phyloP scores from a whole-genome alignment of 148 eudicot genomes.

The Pouteria glomerata region DNA sequence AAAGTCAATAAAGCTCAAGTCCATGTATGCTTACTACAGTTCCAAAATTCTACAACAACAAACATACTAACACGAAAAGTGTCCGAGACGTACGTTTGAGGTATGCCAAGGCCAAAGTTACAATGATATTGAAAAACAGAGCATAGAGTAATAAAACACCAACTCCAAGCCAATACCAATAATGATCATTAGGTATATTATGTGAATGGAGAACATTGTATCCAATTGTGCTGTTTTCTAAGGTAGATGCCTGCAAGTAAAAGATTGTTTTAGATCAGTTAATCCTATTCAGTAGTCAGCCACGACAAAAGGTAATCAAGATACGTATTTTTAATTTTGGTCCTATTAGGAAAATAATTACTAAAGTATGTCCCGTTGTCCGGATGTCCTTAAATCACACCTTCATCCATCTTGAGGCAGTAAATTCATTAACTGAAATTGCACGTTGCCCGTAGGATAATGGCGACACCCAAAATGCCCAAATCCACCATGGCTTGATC shows the following conservation, averaged over 20 bases:
- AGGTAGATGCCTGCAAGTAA: conserved; percentile 37
- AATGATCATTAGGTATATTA: conserved; percentile 34
- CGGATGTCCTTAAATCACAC: conserved; percentile 25
- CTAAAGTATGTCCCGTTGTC: background rate
- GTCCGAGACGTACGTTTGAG: conserved; percentile 57
- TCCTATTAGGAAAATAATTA: background rate
- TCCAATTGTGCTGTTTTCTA: conserved; percentile 54
- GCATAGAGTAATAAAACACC: conserved; percentile 52
- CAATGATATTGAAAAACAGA: conserved; percentile 54
- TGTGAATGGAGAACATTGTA: conserved; percentile 36
- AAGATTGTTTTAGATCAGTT: background rate
- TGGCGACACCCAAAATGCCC: conserved; percentile 95
- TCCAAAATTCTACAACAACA: background rate
- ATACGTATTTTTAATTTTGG: background rate
- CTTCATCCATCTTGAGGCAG: conserved; percentile 74
- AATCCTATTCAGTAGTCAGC: background rate
- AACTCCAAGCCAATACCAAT: conserved; percentile 89
- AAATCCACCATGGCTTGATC: conserved; percentile 84
- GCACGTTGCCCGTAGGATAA: conserved; percentile 76
- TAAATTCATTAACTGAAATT: conserved; percentile 75
- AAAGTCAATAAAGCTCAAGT: background rate
- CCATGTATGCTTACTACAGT: background rate
- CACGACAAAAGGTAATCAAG: background rate
- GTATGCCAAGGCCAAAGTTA: conserved; percentile 53
- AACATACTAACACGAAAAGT: background rate